A percentile compares a stretch with the other conserved stretches of the same genome.
Evolutionary conservation across 176 grass and related monocot genomes (phyloP).

Genomic region (Hordeum vulgare): MorexV3_pseudomolecules_assembly NC_058522.1:63658237-63658736

Average conservation of each 20-base stretch:
- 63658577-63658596: background rate
- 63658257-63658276: background rate
- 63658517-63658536: background rate
- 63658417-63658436: no score
- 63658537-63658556: background rate
- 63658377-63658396: no score
- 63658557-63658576: background rate
- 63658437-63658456: no score
- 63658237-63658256: slow-evolving; percentile 74
- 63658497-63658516: background rate
- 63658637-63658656: background rate
- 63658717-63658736: background rate
- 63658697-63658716: background rate
- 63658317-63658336: slow-evolving; percentile 82
- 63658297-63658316: slow-evolving; percentile 68
- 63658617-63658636: background rate
- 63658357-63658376: no score
- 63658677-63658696: background rate
- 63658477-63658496: background rate
- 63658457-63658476: no score
- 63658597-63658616: background rate
- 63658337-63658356: slow-evolving; percentile 27
- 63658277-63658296: slow-evolving; percentile 40
- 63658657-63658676: background rate
- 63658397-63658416: no score